Conservation (phyloP, 2,329 filamentous ascomycete genomes). For the Botrytis fabae region DNA sequence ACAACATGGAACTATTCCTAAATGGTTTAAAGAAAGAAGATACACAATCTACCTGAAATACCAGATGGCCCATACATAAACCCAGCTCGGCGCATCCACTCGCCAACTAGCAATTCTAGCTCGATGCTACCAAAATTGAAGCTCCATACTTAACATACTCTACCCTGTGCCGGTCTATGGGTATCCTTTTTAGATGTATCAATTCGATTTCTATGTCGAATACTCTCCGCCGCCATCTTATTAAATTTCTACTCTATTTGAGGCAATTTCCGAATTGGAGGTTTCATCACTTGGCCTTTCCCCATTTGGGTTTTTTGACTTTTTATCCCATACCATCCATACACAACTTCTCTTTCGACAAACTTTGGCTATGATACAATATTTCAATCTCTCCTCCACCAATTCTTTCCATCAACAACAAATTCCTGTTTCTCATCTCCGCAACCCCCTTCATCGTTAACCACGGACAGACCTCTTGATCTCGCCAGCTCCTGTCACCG, state of each 20-base stretch:
- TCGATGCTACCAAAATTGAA: background rate
- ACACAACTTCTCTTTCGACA: background rate
- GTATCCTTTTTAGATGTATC: background rate
- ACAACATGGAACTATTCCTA: constrained; percentile 1
- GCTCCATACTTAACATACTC: background rate
- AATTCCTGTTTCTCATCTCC: background rate
- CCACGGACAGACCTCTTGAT: background rate
- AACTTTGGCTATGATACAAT: background rate
- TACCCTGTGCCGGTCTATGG: background rate
- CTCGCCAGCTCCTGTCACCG: background rate
- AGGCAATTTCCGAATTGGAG: constrained; percentile 13
- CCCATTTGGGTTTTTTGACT: background rate
- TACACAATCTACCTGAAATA: constrained; percentile 3
- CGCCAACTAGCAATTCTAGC: background rate
- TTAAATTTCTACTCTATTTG: background rate
- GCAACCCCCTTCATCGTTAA: background rate
- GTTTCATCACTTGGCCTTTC: constrained; percentile 3
- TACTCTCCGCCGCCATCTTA: background rate
- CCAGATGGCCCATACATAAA: background rate
- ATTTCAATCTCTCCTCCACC: background rate
- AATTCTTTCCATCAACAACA: background rate
- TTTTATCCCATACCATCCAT: background rate
- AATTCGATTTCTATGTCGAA: background rate
- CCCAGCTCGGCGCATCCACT: constrained; percentile 19
- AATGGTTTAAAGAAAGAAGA: background rate